Conservation (phyloP, 1,284 basidiomycete genomes). For the Boletus mariae region DNA sequence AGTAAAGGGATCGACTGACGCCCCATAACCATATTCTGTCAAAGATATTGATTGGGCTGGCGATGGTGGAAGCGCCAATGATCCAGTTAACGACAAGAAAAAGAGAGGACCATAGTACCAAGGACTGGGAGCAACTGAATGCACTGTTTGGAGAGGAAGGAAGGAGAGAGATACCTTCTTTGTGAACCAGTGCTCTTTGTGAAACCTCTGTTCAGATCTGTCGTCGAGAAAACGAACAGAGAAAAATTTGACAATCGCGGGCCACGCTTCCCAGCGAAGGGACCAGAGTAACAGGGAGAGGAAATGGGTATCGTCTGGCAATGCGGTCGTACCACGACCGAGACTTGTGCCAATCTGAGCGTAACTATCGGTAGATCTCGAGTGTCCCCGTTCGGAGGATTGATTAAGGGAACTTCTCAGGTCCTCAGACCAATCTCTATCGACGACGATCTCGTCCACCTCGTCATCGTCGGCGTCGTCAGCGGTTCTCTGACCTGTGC, state of each 20-base stretch:
- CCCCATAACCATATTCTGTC: slow-evolving; percentile 65
- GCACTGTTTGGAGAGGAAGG: not conserved
- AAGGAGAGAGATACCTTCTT: slow-evolving; percentile 36
- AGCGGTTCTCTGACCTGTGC: slow-evolving; percentile 15
- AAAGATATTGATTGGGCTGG: slow-evolving; percentile 42
- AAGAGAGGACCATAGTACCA: slow-evolving; percentile 61
- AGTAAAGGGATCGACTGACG: slow-evolving; percentile 33
- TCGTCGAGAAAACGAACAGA: slow-evolving; percentile 53
- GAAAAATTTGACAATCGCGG: slow-evolving; percentile 48
- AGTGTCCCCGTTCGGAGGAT: slow-evolving; percentile 47
- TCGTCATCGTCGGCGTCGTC: slow-evolving; percentile 34
- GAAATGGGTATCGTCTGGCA: slow-evolving; percentile 32
- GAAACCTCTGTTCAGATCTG: slow-evolving; percentile 58
- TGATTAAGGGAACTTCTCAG: slow-evolving; percentile 47
- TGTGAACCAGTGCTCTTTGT: slow-evolving; percentile 49
- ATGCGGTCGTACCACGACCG: slow-evolving; percentile 32
- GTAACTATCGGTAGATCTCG: slow-evolving; percentile 44
- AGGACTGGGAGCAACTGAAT: slow-evolving; percentile 33
- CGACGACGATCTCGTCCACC: slow-evolving; percentile 70
- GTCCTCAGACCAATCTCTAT: slow-evolving; percentile 62
- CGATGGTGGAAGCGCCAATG: slow-evolving; percentile 52
- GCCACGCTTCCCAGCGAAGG: slow-evolving; percentile 43
- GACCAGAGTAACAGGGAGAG: slow-evolving; percentile 29
- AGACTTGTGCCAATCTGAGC: slow-evolving; percentile 32
- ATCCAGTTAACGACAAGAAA: slow-evolving; percentile 74